A percentile compares a stretch with the other conserved stretches of the same genome.
Conservation (phyloP, 192 early-diverging fungal species). For the Umbelopsis vinacea region DNA sequence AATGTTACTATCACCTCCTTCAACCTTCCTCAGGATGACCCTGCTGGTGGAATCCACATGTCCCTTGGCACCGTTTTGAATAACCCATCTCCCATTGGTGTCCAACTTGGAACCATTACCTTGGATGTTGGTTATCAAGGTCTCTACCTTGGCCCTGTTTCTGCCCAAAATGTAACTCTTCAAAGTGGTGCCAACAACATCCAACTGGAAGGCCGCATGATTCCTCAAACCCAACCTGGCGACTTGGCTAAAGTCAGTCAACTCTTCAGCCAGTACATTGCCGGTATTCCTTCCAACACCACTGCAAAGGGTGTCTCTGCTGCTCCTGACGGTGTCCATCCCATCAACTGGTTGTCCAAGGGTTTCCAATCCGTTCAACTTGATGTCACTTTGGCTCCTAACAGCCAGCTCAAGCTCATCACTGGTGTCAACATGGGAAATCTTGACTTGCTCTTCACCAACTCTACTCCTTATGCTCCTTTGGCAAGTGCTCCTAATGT, state of each 20-base stretch:
- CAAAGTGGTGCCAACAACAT: conserved; percentile 45
- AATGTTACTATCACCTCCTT: conserved; percentile 55
- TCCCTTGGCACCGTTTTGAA: conserved; percentile 54
- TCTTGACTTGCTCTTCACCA: conserved; percentile 57
- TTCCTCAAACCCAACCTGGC: conserved; percentile 50
- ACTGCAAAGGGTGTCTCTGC: conserved; percentile 54
- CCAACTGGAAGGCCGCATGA: conserved; percentile 55
- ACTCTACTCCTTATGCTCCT: conserved; percentile 53
- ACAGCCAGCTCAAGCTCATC: conserved; percentile 53
- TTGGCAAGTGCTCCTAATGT: conserved; percentile 49
- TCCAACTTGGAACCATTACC: conserved; percentile 59
- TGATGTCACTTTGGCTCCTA: conserved; percentile 51
- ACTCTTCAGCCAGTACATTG: conserved; percentile 59
- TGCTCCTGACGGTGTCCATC: conserved; percentile 52
- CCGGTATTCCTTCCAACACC: conserved; percentile 50
- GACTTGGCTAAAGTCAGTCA: conserved; percentile 50
- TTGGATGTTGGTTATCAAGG: conserved; percentile 53
- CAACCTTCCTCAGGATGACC: conserved; percentile 54
- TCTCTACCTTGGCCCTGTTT: conserved; percentile 52
- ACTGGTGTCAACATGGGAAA: conserved; percentile 53
- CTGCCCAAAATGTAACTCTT: conserved; percentile 47
- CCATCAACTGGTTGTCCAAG: conserved; percentile 51
- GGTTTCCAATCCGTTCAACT: conserved; percentile 57
- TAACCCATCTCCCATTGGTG: conserved; percentile 59
- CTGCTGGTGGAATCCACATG: conserved; percentile 60